A percentile compares a stretch with the other conserved stretches of the same genome.
Evolutionary conservation across 805 yeast genomes (phyloP).

Genomic region (Zygoascus biomembranicola): DNA sequence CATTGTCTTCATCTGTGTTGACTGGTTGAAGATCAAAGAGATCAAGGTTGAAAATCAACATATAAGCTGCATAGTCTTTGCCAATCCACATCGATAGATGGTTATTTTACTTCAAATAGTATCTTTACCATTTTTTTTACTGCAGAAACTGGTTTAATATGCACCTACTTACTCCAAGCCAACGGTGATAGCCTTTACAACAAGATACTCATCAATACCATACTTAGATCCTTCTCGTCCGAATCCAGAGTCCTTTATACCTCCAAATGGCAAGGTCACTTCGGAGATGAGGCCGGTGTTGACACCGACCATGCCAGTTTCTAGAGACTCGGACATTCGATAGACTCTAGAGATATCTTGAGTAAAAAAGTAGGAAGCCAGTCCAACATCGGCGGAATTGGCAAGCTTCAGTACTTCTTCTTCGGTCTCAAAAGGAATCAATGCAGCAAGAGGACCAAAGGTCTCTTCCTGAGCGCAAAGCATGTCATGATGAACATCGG

Average conservation of each 20-base stretch:
- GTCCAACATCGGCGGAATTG: constrained; percentile 60
- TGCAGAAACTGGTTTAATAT: neutral
- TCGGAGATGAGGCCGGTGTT: constrained; percentile 68
- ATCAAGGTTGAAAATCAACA: no score
- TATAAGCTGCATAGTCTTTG: no score
- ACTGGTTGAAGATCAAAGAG: no score
- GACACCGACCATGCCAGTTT: constrained; percentile 75
- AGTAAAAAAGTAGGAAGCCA: constrained; percentile 70
- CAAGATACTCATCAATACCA: constrained; percentile 78
- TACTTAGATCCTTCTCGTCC: constrained; percentile 85
- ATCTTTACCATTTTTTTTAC: no score
- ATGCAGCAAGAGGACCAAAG: constrained; percentile 73
- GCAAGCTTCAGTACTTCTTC: constrained; percentile 57
- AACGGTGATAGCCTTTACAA: constrained; percentile 62
- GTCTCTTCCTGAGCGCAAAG: constrained; percentile 60
- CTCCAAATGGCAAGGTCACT: constrained; percentile 58
- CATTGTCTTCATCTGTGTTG: no score
- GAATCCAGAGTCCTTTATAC: constrained; percentile 80
- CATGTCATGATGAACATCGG: constrained; percentile 53
- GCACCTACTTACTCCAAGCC: neutral
- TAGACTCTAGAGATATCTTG: constrained; percentile 45
- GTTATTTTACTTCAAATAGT: no score
- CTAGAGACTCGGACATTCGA: constrained; percentile 56
- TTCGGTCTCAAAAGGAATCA: constrained; percentile 54
- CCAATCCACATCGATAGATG: no score